phyloP scores from a whole-genome alignment of 2,329 filamentous ascomycete genomes.

The Raffaelea arxii region DNA sequence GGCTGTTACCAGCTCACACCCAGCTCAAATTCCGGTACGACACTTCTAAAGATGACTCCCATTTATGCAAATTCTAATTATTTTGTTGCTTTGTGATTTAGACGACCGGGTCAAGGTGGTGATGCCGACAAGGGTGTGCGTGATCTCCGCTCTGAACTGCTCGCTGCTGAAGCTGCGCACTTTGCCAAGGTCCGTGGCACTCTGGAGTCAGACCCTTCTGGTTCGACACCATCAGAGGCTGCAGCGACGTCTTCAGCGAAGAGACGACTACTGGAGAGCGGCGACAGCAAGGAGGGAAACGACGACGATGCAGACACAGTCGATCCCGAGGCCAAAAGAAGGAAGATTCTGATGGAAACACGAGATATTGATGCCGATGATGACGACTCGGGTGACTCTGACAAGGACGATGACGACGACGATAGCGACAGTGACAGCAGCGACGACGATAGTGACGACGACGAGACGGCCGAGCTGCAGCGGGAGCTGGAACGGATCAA shows the following conservation, averaged over 20 bases:
- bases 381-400: conserved; percentile 55
- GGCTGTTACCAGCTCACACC: conserved; percentile 87
- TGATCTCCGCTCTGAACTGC: conserved; percentile 81
- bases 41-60: not conserved
- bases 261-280: conserved; percentile 7
- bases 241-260: conserved; percentile 13
- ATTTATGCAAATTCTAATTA: not conserved
- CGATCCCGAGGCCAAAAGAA: conserved; percentile 70
- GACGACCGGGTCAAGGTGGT: conserved; percentile 82
- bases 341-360: conserved; percentile 79
- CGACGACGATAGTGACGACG: conserved; percentile 58
- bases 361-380: conserved; percentile 77
- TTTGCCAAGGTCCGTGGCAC: conserved; percentile 76
- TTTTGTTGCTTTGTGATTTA: conserved; percentile 16
- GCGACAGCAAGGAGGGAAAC: not conserved
- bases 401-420: conserved; percentile 66
- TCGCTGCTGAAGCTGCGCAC: conserved; percentile 80
- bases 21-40: conserved; percentile 74
- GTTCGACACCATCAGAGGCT: conserved; percentile 11
- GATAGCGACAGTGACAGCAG: conserved; percentile 65
- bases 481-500: conserved; percentile 92
- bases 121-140: conserved; percentile 51
- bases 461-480: conserved; percentile 82
- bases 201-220: conserved; percentile 27
- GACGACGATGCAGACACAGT: conserved; percentile 40